Evolutionary conservation across 768 basidiomycete genomes (phyloP).

Genomic region (Leccinum boreale): DNA sequence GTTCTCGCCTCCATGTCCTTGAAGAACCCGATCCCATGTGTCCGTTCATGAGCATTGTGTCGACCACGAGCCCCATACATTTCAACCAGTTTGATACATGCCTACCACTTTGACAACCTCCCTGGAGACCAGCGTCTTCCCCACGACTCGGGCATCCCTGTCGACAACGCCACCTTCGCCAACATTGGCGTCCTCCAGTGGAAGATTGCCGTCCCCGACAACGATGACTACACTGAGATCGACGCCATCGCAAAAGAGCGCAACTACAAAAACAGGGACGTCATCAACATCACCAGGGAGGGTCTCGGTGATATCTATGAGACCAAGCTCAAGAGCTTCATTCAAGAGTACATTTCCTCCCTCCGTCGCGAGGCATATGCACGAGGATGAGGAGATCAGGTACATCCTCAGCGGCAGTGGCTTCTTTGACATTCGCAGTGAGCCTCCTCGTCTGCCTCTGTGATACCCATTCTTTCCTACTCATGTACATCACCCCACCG

Average conservation of each 20-base stretch:
- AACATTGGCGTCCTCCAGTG: conserved; percentile 64
- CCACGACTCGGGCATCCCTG: conserved; percentile 68
- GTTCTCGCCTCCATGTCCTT: conserved; percentile 22
- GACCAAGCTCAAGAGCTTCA: conserved; percentile 76
- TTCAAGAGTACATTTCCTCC: conserved; percentile 60
- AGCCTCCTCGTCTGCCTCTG: conserved; percentile 18
- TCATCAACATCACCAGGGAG: conserved; percentile 72
- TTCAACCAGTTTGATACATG: no score
- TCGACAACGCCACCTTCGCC: conserved; percentile 47
- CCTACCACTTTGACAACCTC: conserved; percentile 68
- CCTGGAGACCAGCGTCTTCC: conserved; percentile 79
- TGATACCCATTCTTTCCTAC: not conserved
- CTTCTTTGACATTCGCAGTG: conserved; percentile 90
- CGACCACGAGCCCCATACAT: conserved; percentile 27
- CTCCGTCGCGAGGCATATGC: conserved; percentile 59
- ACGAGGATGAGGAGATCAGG: conserved; percentile 95
- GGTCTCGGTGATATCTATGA: conserved; percentile 84
- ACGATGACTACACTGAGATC: conserved; percentile 42
- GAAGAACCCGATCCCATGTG: conserved; percentile 58
- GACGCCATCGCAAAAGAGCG: conserved; percentile 63
- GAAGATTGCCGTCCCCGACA: conserved; percentile 32
- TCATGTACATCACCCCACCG: conserved; percentile 36
- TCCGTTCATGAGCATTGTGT: conserved; percentile 62
- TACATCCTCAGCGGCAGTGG: conserved; percentile 86
- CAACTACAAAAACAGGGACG: conserved; percentile 82